Evolutionary conservation across 2,329 filamentous ascomycete genomes (phyloP), one percentile per base, ranked within the genome.

Genomic region (Domatiomyces globalis): DNA sequence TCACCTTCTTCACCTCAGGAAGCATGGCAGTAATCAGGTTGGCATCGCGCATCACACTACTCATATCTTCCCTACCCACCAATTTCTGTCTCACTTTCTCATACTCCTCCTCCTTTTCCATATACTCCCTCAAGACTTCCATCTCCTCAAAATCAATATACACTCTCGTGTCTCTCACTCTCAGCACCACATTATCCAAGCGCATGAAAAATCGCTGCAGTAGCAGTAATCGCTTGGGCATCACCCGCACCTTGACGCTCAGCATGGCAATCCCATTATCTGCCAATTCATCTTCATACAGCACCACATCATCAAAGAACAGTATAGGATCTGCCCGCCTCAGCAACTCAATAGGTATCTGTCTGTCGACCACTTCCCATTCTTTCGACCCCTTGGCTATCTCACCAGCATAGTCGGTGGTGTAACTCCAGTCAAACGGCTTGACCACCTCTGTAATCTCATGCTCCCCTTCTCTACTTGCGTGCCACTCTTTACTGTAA

Each of bases 391-490:
- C 51, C 2, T 60, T 61, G 39, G 63, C 62, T 43, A 83, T 69
- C 2, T 84, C 87, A 48, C 92, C 92, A 51, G 76, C 77, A 69
- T 95, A 98, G 59, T 83, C 77, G 36, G 90, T 95, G 58, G 82
- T 92, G 70, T 96, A 98, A 56, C 87, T 95, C 92, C 92, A 98
- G 71, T 98, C 92, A 66, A 94, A 98, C 2, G 90, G 89, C 71
- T 89, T 89, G 50, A 98, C 87, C 22, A 95, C 83, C 65, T 95
- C 87, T 64, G 87, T 87, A 66, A 98, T 95, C 61, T 84, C 79
- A 58, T 88, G 85, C 48, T 85, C 84, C 61, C 85, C 85, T 66
- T 83, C 81, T 73, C 80, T 73, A 65, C 79, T 81, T 64, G 77
- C 75, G 66, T 84, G 80, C 92, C 92, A 98, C 66, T 88, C 86